phyloP scores from a whole-genome alignment of 495 filamentous ascomycete species.

The Glutinoglossum americanum region DNA sequence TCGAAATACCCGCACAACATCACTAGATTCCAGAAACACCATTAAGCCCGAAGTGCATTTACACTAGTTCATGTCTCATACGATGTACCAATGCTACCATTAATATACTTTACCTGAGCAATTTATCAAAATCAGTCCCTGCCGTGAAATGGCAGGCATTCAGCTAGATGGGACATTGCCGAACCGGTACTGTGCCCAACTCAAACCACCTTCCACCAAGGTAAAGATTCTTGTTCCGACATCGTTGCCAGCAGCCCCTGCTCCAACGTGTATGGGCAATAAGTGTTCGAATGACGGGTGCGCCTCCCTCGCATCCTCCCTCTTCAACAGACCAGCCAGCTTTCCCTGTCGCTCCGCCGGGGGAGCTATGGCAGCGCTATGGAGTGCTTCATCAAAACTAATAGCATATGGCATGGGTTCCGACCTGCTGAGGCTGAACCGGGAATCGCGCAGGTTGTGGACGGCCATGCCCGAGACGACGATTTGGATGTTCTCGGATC shows the following conservation, averaged over 20 bases:
- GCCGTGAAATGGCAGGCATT: neutral
- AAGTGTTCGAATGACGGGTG: slow-evolving; percentile 70
- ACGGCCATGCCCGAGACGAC: slow-evolving; percentile 74
- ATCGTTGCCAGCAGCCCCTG: slow-evolving; percentile 47
- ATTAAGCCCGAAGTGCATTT: neutral
- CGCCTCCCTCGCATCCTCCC: slow-evolving; percentile 48
- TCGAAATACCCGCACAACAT: neutral
- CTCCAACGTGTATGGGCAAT: slow-evolving; percentile 54
- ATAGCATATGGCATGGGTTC: slow-evolving; percentile 35
- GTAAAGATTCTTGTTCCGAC: slow-evolving; percentile 39
- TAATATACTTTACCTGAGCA: neutral
- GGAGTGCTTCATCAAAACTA: slow-evolving; percentile 60
- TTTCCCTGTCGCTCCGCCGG: slow-evolving; percentile 32
- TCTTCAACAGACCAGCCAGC: slow-evolving; percentile 35
- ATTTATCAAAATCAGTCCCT: neutral
- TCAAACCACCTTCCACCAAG: slow-evolving; percentile 40
- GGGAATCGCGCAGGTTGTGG: slow-evolving; percentile 57
- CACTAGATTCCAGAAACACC: neutral
- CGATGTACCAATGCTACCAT: neutral
- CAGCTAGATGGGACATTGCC: slow-evolving; percentile 26
- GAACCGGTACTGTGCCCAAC: slow-evolving; percentile 59
- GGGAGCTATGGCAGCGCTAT: slow-evolving; percentile 37
- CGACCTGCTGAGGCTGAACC: slow-evolving; percentile 22
- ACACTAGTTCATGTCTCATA: neutral
- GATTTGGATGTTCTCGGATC: slow-evolving; percentile 51